A percentile compares a stretch with the other conserved stretches of the same genome.
These are phyloP conservation scores for Alternaria postmessia DNA, from an alignment of 2,329 filamentous ascomycete genomes.

Conservation along the genomic window DNA sequence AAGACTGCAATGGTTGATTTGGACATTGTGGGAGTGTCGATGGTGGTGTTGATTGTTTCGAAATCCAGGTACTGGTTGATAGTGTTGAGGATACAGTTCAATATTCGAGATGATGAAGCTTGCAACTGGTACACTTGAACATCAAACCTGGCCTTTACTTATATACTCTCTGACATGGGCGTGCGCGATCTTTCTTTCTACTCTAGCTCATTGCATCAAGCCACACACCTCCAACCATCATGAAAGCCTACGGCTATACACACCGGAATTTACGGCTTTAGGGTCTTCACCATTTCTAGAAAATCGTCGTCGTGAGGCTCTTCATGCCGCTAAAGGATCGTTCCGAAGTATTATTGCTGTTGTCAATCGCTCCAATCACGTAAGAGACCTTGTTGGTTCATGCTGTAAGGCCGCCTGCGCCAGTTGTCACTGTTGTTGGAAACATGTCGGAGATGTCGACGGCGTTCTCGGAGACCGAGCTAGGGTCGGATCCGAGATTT, in stretches of 20 bases:
- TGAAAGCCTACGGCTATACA: neutral
- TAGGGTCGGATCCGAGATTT: neutral
- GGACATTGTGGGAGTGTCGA: neutral
- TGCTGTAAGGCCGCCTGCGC: neutral
- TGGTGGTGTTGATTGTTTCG: neutral
- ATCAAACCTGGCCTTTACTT: neutral
- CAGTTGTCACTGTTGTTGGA: neutral
- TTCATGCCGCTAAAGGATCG: neutral
- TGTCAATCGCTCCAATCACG: neutral
- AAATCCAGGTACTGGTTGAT: neutral
- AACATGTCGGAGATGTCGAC: neutral
- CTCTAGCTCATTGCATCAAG: neutral
- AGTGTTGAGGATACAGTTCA: neutral
- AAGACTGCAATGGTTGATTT: constrained; percentile 36
- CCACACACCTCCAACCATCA: neutral
- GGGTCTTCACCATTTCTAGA: neutral
- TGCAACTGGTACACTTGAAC: neutral
- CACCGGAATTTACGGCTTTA: neutral
- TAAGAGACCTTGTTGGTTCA: neutral
- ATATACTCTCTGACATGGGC: neutral
- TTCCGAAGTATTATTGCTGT: neutral
- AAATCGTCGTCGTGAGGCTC: neutral
- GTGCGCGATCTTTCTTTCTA: neutral
- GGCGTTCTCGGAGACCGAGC: neutral
- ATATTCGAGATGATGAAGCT: neutral